Conservation (phyloP, 1,139 yeast species). For the Hansenula sp. region DNA sequence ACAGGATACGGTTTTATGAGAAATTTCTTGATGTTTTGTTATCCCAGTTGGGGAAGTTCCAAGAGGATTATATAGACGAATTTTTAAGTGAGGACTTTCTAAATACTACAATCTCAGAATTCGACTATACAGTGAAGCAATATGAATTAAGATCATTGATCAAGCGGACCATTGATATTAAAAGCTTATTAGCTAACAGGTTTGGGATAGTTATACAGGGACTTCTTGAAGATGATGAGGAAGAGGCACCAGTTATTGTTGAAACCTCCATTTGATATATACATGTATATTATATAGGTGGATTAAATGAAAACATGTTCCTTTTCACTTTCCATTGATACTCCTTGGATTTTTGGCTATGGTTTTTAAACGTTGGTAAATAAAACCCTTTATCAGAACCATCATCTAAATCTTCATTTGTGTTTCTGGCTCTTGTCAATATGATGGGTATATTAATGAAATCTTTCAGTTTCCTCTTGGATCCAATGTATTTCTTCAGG, state of each 20-base stretch:
- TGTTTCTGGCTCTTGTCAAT: not conserved
- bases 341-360: not conserved
- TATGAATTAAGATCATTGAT: constrained; percentile 13
- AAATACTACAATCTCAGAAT: constrained; percentile 13
- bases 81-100: constrained; percentile 21
- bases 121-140: constrained; percentile 20
- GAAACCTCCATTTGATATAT: constrained; percentile 7
- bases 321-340: constrained; percentile 14
- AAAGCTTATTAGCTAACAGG: constrained; percentile 8
- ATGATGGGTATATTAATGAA: constrained; percentile 15
- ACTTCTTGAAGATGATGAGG: constrained; percentile 15
- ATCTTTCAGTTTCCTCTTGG: constrained; percentile 9
- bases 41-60: constrained; percentile 30
- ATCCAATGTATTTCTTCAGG: not conserved
- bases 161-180: constrained; percentile 10
- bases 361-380: constrained; percentile 9
- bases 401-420: constrained; percentile 3
- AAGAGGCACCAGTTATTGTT: constrained; percentile 21
- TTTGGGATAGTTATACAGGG: constrained; percentile 17
- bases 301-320: constrained; percentile 13
- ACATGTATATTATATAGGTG: not conserved
- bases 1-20: constrained; percentile 14
- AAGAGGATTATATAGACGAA: constrained; percentile 34
- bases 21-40: constrained; percentile 26
- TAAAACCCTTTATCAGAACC: constrained; percentile 6